These are phyloP conservation scores for Plasmodium adleri DNA, from an alignment of 169 alveolate genomes.

Conservation along the genomic window DNA sequence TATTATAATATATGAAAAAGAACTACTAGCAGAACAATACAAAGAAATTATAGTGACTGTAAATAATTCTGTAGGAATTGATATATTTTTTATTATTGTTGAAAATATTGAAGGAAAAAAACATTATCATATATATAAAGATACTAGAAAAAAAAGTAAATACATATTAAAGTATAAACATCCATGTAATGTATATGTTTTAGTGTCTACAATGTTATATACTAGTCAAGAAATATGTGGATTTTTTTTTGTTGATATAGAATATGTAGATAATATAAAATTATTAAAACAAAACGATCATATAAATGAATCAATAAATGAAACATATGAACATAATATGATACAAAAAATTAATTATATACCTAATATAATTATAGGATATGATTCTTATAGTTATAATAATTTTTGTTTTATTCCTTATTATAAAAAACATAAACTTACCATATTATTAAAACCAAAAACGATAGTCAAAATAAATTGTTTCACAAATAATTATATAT, in stretches of 20 bases:
- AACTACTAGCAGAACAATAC: not conserved
- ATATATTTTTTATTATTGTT: conserved; percentile 26
- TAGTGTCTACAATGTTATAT: conserved; percentile 23
- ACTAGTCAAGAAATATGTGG: conserved; percentile 24
- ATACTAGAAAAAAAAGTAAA: conserved; percentile 9
- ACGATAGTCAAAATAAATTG: conserved; percentile 60
- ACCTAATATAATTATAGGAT: conserved; percentile 41
- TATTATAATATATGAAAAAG: conserved; percentile 26
- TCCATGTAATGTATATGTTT: conserved; percentile 12
- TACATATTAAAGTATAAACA: conserved; percentile 4
- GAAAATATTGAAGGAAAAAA: conserved; percentile 7
- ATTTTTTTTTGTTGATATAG: conserved; percentile 60
- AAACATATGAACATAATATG: not conserved
- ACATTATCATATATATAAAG: conserved; percentile 34
- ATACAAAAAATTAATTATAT: conserved; percentile 19
- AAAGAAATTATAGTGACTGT: conserved; percentile 31
- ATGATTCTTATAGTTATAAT: conserved; percentile 24
- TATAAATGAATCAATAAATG: not conserved
- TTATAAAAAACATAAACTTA: conserved; percentile 29
- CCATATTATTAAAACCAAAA: conserved; percentile 18
- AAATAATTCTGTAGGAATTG: conserved; percentile 22
- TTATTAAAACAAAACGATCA: not conserved
- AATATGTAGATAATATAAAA: not conserved
- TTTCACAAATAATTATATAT: conserved; percentile 36
- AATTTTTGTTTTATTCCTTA: conserved; percentile 38